Evolutionary conservation across 129 eudicot species (phyloP).

Genomic region (Oenanthe sinensis): DNA sequence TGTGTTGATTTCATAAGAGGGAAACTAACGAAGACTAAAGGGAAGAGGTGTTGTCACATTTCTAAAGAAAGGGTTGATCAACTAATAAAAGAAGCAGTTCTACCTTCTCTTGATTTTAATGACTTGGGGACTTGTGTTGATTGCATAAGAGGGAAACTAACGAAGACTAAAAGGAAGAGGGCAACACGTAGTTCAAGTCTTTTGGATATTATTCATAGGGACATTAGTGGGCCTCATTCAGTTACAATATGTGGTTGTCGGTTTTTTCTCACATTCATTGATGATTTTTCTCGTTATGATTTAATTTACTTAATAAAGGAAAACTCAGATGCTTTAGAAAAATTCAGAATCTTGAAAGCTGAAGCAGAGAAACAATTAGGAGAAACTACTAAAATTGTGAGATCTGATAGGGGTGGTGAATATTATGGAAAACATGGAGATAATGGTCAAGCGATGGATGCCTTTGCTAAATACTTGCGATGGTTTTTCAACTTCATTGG

Average conservation of each 20-base stretch:
- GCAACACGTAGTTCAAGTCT: background rate
- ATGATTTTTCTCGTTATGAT: background rate
- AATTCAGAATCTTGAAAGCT: background rate
- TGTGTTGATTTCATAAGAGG: background rate
- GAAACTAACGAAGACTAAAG: background rate
- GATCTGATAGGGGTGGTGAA: background rate
- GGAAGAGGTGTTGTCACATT: too few species aligned
- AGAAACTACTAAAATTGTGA: background rate
- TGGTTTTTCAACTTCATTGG: slow-evolving; percentile 55
- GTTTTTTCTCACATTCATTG: background rate
- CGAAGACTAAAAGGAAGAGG: background rate
- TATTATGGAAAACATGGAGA: background rate
- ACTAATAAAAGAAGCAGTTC: background rate
- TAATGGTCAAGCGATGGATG: background rate
- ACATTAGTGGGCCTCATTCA: background rate
- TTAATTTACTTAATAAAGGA: too few species aligned
- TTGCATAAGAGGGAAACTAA: background rate
- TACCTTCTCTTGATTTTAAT: background rate
- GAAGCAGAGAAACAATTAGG: background rate
- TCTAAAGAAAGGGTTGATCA: too few species aligned
- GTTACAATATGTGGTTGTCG: background rate
- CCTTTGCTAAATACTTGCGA: background rate
- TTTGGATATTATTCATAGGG: background rate
- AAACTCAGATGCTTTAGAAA: too few species aligned
- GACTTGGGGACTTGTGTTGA: background rate